Base-by-base conservation (phyloP, 148 eudicot species). In the Chenopodium berlandieri region DNA sequence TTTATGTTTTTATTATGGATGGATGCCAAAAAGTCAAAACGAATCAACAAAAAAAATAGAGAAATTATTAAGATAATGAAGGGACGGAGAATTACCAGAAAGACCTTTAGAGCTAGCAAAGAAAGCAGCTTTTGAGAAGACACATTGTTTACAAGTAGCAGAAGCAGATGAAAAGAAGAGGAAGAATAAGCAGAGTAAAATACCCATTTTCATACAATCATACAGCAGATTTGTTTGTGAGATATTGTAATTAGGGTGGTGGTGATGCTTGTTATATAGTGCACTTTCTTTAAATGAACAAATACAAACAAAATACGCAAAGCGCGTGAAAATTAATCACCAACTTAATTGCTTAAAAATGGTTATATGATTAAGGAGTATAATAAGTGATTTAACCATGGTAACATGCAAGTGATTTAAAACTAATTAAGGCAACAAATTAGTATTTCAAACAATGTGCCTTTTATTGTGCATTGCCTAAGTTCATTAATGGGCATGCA, bases 101-200 rank as follows among this genome's bases (percentile, higher is more conserved):
- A 87, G 87, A 30, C 78, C 84, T 23, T 83, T 22, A 9, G 84
- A 63, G 60, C 47, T 78, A 78, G 84, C 75, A 74, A 82, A 85
- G 86, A 77, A 84, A 48, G 83, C 78, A 76, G 86, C 86, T 76
- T 84, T 84, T 0, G 86, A 80, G 1, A 54, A 46, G 66, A 80
- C 80, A 78, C 86, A 84, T 80, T 84, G 80, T 34, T 72, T 79
- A 76, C 86, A 84, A 71, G 80, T 70, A 31, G 80, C 66, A 76
- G 77, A 71, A 65, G 78, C 78, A 32, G 82, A 80, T 30, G 82
- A 68, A 52, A 83, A 68, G 40, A 83, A 69, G 7, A 83, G 68
- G 68, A 76, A 75, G 48, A 83, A 19, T 25, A 80, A 52, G n/a
- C 48, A 30, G 9, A 79, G 22, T 20, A 75, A 60, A 32, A 79